Percentiles rank a stretch among this genome's conserved stretches.
These are phyloP conservation scores for Colletotrichum melonis DNA, from an alignment of 2,329 filamentous ascomycete genomes.

Conservation along the genomic window DNA sequence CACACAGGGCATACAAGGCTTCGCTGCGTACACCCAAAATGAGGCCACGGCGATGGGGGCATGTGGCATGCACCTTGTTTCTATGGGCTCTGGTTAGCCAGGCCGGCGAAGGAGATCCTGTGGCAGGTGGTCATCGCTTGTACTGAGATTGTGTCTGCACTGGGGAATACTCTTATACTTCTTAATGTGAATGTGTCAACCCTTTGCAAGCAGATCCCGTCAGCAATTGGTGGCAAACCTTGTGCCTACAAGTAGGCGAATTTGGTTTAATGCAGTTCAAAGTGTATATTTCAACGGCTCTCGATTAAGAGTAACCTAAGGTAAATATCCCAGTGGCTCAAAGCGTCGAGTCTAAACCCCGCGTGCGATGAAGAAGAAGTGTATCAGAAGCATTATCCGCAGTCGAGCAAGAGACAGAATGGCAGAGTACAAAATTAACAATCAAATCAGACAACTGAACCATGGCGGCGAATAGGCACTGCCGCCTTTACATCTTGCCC, in stretches of 20 bases:
- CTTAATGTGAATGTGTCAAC: not conserved
- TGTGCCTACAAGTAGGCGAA: not conserved
- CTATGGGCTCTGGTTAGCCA: not conserved
- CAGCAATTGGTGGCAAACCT: not conserved
- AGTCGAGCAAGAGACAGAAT: constrained; percentile 2
- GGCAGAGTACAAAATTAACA: not conserved
- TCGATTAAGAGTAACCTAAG: not conserved
- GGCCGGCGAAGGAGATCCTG: not conserved
- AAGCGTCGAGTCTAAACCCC: not conserved
- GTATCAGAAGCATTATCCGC: constrained; percentile 1
- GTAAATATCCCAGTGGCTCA: not conserved
- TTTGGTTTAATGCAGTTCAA: not conserved
- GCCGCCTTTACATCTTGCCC: constrained; percentile 47
- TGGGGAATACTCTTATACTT: not conserved
- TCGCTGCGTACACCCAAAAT: not conserved
- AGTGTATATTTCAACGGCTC: not conserved
- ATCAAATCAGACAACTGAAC: not conserved
- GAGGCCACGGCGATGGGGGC: not conserved
- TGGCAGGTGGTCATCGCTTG: not conserved
- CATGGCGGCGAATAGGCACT: constrained; percentile 6
- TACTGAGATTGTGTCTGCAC: not conserved
- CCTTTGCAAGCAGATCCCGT: not conserved
- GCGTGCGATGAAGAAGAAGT: not conserved
- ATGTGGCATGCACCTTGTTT: not conserved
- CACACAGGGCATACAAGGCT: not conserved